Evolutionary conservation across 2,329 filamentous ascomycete genomes (phyloP), one percentile per base, ranked within the genome.

Genomic region (Sporothrix brunneoviolacea): DNA sequence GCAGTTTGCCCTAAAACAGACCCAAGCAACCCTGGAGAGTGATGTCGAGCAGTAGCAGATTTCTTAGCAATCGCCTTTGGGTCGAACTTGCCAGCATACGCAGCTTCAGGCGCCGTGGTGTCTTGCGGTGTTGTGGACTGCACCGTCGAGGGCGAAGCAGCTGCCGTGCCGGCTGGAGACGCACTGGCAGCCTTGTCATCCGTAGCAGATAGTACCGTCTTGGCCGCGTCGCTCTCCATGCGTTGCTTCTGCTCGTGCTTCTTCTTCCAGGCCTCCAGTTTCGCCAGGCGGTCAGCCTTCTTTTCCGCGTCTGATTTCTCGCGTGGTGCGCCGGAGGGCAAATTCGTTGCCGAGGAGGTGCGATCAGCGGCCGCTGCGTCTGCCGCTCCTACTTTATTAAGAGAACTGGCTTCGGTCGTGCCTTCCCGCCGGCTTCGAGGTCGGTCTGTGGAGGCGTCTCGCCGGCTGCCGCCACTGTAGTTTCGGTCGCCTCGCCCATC

Each of bases 241-340:
- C 78, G 79, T 59, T 84, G 84, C 59, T 84, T 84, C 63, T 83
- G 82, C 57, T 88, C 86, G 64, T 89, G 84, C 68, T 91, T 91
- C 68, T 89, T 86, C 70, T 95, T 95, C 91, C 90, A 95, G 51
- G 88, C 87, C 65, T 91, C 88, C 24, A 95, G 70, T 64, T 88
- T 91, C 24, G 88, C 88, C 38, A 90, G 74, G 55, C 87, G 76
- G 65, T 91, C 87, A 44, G 84, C 86, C 65, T 91, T 88, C 63
- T 86, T 89, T 44, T 89, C 83, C 54, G 81, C 79, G 60, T 89
- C 86, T 27, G 79, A 74, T 60, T 82, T 82, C 16, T 68, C 68
- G 39, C 72, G 68, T 48, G 38, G 8, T 1, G 38, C 32, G 12
- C 18, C 19, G 6, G 38, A n/a, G 1, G 33, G 13, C 7, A 27